Evolutionary conservation across 139 green algal species (phyloP).

Genomic region (Protoeuglena noctilucae): DNA sequence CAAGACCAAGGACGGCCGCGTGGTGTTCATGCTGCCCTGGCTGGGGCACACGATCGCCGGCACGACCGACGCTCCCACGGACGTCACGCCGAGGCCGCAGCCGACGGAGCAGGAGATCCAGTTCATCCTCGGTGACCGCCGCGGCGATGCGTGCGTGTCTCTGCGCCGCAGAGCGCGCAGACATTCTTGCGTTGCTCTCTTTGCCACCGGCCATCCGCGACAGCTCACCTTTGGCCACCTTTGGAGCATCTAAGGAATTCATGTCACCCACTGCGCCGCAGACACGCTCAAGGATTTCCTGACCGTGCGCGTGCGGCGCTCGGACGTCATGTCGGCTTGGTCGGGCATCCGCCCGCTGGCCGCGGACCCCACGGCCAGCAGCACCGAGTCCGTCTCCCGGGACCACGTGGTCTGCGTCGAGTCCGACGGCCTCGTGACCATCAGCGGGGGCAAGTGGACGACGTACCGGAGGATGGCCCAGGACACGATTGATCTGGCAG

Average conservation of each 20-base stretch:
- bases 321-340: constrained; percentile 83
- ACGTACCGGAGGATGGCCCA: constrained; percentile 89
- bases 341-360: constrained; percentile 82
- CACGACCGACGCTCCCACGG: constrained; percentile 57
- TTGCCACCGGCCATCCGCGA: too few relatives aligned
- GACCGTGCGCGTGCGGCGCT: constrained; percentile 53
- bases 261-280: too few relatives aligned
- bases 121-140: constrained; percentile 98
- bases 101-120: constrained; percentile 64
- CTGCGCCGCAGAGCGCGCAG: too few relatives aligned
- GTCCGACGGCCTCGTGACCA: constrained; percentile 69
- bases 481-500: constrained; percentile 31
- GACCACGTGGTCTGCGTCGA: constrained; percentile 60
- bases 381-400: constrained; percentile 22
- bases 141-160: constrained; percentile 7
- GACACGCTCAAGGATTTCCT: constrained; percentile 74
- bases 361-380: constrained; percentile 41
- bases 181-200: too few relatives aligned
- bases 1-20: constrained; percentile 91
- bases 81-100: constrained; percentile 45
- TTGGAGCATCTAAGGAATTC: too few relatives aligned
- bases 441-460: constrained; percentile 91
- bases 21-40: constrained; percentile 94
- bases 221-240: too few relatives aligned
- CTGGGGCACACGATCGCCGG: constrained; percentile 71